phyloP scores from a whole-genome alignment of 2,329 filamentous ascomycete genomes.

The Aspergillus tanneri region DNA sequence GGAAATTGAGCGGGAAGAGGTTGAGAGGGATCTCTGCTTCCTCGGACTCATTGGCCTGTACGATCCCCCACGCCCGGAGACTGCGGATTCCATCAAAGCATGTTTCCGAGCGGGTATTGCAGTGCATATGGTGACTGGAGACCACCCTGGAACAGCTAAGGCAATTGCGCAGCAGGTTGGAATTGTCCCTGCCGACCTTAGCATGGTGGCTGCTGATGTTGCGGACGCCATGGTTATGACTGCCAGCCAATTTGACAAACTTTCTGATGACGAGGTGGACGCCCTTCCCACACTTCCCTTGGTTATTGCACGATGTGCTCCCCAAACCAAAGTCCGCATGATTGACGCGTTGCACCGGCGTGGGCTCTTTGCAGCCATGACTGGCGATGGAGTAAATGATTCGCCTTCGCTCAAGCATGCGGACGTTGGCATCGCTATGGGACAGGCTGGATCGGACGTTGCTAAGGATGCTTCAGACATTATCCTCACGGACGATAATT shows the following conservation, averaged over 20 bases:
- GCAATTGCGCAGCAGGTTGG: conserved; percentile 75
- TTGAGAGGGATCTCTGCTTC: conserved; percentile 67
- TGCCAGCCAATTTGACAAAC: conserved; percentile 71
- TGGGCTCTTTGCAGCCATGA: conserved; percentile 75
- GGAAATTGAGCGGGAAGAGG: conserved; percentile 54
- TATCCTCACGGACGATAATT: conserved; percentile 74
- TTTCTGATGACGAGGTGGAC: conserved; percentile 69
- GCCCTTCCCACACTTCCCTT: conserved; percentile 52
- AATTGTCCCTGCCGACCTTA: conserved; percentile 64
- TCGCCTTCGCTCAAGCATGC: conserved; percentile 74
- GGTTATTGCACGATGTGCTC: conserved; percentile 57
- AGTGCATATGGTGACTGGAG: conserved; percentile 79
- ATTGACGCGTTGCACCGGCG: conserved; percentile 60
- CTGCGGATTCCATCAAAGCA: conserved; percentile 64
- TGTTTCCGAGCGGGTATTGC: conserved; percentile 69
- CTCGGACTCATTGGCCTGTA: conserved; percentile 78
- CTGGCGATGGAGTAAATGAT: conserved; percentile 83
- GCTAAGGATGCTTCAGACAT: conserved; percentile 67
- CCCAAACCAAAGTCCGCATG: conserved; percentile 73
- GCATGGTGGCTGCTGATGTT: conserved; percentile 58
- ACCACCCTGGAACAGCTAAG: conserved; percentile 71
- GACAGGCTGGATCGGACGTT: conserved; percentile 72
- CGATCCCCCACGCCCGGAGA: conserved; percentile 77
- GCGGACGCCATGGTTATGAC: conserved; percentile 66
- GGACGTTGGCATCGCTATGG: conserved; percentile 85